Percentiles rank a stretch among this genome's conserved stretches.
Evolutionary conservation across 805 yeast genomes (phyloP).

Genomic region (Teunomyces cretensis): DNA sequence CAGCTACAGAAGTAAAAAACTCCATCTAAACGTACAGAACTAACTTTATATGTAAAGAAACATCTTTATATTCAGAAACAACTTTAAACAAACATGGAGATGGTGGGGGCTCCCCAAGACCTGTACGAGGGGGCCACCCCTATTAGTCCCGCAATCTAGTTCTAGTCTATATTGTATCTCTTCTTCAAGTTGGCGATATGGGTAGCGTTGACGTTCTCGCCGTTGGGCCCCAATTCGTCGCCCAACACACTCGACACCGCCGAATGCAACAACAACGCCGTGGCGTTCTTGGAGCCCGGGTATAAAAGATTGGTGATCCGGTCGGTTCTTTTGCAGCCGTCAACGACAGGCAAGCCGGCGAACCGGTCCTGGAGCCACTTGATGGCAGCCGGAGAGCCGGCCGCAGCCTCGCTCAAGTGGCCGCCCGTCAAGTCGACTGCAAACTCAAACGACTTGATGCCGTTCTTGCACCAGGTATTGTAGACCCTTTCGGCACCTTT

Average conservation of each 20-base stretch:
- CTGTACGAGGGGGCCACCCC: too few relatives aligned
- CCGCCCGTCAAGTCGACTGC: conserved; percentile 8
- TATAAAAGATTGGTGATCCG: conserved; percentile 46
- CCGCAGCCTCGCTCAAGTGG: conserved; percentile 15
- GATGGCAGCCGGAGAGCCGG: conserved; percentile 16
- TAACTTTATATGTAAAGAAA: too few relatives aligned
- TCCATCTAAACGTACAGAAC: too few relatives aligned
- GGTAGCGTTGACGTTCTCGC: conserved; percentile 1
- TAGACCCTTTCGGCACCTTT: conserved; percentile 7
- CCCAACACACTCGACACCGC: background rate
- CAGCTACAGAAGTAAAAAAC: too few relatives aligned
- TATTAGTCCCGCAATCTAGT: background rate
- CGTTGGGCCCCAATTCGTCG: conserved; percentile 3
- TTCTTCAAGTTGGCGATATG: background rate
- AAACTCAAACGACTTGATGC: conserved; percentile 11
- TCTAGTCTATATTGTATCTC: background rate
- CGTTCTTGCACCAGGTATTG: conserved; percentile 12
- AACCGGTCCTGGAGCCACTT: conserved; percentile 18
- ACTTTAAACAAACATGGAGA: too few relatives aligned
- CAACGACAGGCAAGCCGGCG: conserved; percentile 12
- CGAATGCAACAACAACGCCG: background rate
- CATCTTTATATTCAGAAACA: too few relatives aligned
- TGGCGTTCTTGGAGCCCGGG: conserved; percentile 28
- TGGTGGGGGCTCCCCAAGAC: too few relatives aligned
- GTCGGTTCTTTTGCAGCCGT: conserved; percentile 33